Evolutionary conservation across 2,329 filamentous ascomycete species (phyloP), one percentile per base, ranked within the genome.

Genomic region (Tolypocladium tropicale): DNA sequence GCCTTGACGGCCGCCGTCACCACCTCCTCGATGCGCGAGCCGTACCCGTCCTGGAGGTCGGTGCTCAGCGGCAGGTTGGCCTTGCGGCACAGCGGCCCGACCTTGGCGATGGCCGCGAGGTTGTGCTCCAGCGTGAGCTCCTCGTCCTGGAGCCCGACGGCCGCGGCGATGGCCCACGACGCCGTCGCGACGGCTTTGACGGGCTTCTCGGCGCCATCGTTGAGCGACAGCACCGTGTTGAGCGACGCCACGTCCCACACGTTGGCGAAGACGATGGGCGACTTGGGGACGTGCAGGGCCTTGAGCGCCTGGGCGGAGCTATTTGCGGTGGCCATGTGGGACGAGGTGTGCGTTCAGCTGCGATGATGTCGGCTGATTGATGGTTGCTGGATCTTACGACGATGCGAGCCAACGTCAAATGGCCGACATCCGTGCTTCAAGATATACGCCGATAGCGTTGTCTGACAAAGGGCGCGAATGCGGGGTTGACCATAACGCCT

Each of bases 11-110:
- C 70, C 2, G 63, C 63, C 6, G 66, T 64, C 2, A 84, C 70
- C 0, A 72, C 76, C 5, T 76, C 71, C 6, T 69, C 73, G 2
- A 82, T 71, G 23, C 64, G 62, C 2, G 73, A 67, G 2, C 76
- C 77, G 59, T 84, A 86, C 0, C 82, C 83, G 61, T 86, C 82
- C 65, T 85, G 81, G 2, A 85, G 64, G 62, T 86, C 83, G 6
- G 78, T 79, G 0, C 77, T 80, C 0, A 86, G 65, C 0, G 81
- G 79, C 2, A 79, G 68, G 6, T 70, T 67, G 39, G 71, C 67
- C 14, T 68, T 61, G 12, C 63, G 64, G 14, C 74, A 74, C 4
- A 78, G 65, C 2, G 70, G 66, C 0, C 75, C 74, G 56, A 85
- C 74, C 12, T 66, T 67, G 4, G 65, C 60, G 37, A 80, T 70